phyloP scores from a whole-genome alignment of 1,139 yeast genomes.

The Candida sanyaensis region DNA sequence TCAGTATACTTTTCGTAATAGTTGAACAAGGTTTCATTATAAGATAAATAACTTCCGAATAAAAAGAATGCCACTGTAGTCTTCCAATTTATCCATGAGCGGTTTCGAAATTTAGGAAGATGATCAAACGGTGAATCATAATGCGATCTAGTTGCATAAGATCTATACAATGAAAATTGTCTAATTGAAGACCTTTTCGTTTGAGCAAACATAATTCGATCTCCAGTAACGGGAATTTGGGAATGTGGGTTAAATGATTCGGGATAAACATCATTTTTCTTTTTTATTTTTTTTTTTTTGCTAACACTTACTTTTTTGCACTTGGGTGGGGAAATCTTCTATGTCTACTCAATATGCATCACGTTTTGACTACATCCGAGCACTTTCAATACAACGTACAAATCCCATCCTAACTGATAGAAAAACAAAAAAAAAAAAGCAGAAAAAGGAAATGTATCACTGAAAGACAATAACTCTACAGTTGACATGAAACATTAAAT shows the following conservation, averaged over 20 bases:
- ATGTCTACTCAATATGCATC: too few species aligned
- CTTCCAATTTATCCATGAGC: conserved; percentile 36
- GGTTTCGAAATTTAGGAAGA: conserved; percentile 25
- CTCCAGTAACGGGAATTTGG: too few species aligned
- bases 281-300: background rate
- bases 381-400: too few species aligned
- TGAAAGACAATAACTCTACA: too few species aligned
- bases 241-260: too few species aligned
- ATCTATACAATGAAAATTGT: conserved; percentile 7
- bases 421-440: background rate
- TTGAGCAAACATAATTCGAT: background rate
- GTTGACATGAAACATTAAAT: background rate
- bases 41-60: conserved; percentile 33
- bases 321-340: too few species aligned
- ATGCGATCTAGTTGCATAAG: conserved; percentile 30
- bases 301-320: background rate
- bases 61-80: conserved; percentile 26
- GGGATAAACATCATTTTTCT: too few species aligned
- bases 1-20: conserved; percentile 32
- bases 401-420: too few species aligned
- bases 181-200: background rate
- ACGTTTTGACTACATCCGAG: too few species aligned
- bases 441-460: too few species aligned
- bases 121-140: conserved; percentile 40
- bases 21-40: conserved; percentile 37